Evolutionary conservation across 148 eudicot genomes (phyloP).

Genomic region (Vaccinium corymbosum): DNA sequence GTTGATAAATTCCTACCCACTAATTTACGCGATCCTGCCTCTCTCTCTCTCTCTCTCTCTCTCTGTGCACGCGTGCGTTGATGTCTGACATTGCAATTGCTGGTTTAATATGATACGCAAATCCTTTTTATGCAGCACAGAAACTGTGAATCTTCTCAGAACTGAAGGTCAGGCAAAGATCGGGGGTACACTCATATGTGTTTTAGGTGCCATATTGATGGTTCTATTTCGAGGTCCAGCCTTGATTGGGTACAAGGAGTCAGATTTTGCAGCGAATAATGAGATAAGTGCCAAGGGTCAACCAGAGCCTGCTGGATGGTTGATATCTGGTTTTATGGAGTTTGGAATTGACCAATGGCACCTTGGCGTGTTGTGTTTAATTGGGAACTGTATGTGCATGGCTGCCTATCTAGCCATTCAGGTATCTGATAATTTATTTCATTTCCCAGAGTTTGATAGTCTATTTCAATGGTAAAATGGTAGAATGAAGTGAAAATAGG

Average conservation of each 20-base stretch:
- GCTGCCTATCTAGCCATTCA: slow-evolving; percentile 89
- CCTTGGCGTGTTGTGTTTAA: slow-evolving; percentile 79
- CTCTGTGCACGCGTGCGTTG: not conserved
- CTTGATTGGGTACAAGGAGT: slow-evolving; percentile 51
- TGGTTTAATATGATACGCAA: slow-evolving; percentile 21
- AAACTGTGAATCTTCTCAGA: slow-evolving; percentile 68
- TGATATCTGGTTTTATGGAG: slow-evolving; percentile 48
- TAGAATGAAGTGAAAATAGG: not conserved
- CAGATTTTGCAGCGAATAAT: slow-evolving; percentile 31
- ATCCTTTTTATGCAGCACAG: slow-evolving; percentile 81
- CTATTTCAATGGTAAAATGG: not conserved
- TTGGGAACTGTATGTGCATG: slow-evolving; percentile 96
- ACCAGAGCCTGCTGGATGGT: slow-evolving; percentile 80
- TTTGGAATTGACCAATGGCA: slow-evolving; percentile 74
- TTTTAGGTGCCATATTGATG: slow-evolving; percentile 86
- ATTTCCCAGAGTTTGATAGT: not conserved
- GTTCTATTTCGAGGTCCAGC: slow-evolving; percentile 80
- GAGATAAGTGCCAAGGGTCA: slow-evolving; percentile 74
- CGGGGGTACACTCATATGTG: slow-evolving; percentile 81
- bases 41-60: slow-evolving; percentile 1
- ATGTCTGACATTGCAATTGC: not conserved
- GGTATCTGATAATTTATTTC: slow-evolving; percentile 35
- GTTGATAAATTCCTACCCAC: slow-evolving; percentile 26
- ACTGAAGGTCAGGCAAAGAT: slow-evolving; percentile 82
- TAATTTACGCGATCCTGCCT: not conserved